These are phyloP conservation scores for Turnera subulata DNA, from an alignment of 345 rosid genomes.

Conservation along the genomic window DNA sequence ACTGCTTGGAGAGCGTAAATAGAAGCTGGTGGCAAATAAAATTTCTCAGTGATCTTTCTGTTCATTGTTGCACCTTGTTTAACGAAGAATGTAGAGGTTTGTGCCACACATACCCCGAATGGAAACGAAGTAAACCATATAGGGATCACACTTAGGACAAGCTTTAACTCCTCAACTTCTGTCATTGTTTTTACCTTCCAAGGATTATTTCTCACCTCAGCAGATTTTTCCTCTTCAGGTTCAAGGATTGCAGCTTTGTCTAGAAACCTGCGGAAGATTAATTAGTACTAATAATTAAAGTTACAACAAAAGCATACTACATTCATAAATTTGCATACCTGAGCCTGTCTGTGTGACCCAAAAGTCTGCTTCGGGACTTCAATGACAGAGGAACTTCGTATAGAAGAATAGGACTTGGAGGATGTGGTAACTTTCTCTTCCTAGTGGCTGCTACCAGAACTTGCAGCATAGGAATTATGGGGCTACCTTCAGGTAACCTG, in stretches of 20 bases:
- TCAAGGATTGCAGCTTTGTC: slow-evolving; percentile 17
- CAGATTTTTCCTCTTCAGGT: background rate
- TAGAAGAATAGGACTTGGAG: slow-evolving; percentile 24
- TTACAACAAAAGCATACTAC: too few species aligned
- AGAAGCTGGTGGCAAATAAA: slow-evolving; percentile 8
- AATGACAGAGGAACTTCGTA: slow-evolving; percentile 18
- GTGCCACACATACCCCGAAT: slow-evolving; percentile 8
- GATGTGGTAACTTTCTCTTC: slow-evolving; percentile 34
- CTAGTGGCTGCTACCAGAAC: slow-evolving; percentile 36
- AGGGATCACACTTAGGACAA: slow-evolving; percentile 1
- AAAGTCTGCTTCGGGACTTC: slow-evolving; percentile 25
- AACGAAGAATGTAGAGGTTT: slow-evolving; percentile 13
- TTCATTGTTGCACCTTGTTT: slow-evolving; percentile 12
- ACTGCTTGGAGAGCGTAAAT: background rate
- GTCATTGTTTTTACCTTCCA: slow-evolving; percentile 14
- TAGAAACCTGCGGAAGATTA: slow-evolving; percentile 4
- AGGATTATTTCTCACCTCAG: background rate
- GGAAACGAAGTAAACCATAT: slow-evolving; percentile 6
- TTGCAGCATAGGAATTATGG: slow-evolving; percentile 33
- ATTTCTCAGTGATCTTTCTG: slow-evolving; percentile 10
- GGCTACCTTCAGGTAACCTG: slow-evolving; percentile 29
- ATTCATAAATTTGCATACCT: slow-evolving; percentile 13
- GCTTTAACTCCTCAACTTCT: slow-evolving; percentile 12
- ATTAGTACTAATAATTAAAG: too few species aligned
- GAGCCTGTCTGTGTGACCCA: slow-evolving; percentile 35